These are phyloP conservation scores for Pterocarpus macrocarpus DNA, from an alignment of 306 rosid genomes.

Conservation along the genomic window DNA sequence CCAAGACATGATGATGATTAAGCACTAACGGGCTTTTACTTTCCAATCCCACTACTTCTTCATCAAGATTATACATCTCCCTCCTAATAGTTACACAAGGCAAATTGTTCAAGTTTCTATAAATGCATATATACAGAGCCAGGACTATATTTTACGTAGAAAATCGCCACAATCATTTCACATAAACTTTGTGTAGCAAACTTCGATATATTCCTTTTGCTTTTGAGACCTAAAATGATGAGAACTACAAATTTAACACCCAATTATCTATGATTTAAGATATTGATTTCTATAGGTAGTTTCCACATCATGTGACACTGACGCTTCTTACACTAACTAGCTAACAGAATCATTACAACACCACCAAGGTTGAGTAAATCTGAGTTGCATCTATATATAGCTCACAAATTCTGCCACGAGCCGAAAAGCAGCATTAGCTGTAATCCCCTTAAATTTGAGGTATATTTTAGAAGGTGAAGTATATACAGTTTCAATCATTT, in stretches of 20 bases:
- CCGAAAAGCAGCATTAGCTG: no score
- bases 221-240: background rate
- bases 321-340: constrained; percentile 7
- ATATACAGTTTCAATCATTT: no score
- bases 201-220: constrained; percentile 12
- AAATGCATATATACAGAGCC: background rate
- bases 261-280: background rate
- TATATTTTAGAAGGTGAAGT: no score
- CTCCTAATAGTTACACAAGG: constrained; percentile 26
- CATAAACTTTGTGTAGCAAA: background rate
- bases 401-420: no score
- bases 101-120: constrained; percentile 7
- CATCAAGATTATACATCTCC: constrained; percentile 15
- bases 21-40: constrained; percentile 22
- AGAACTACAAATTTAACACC: background rate
- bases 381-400: background rate
- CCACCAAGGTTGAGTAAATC: background rate
- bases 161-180: background rate
- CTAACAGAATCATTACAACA: constrained; percentile 32
- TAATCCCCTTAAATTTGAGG: no score
- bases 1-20: constrained; percentile 32
- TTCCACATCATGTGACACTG: constrained; percentile 4
- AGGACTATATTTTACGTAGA: background rate
- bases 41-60: constrained; percentile 32
- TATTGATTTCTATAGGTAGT: background rate